Evolutionary conservation across 345 rosid genomes (phyloP), one percentile per base, ranked within the genome.

Genomic region (Turritis glabra): DNA sequence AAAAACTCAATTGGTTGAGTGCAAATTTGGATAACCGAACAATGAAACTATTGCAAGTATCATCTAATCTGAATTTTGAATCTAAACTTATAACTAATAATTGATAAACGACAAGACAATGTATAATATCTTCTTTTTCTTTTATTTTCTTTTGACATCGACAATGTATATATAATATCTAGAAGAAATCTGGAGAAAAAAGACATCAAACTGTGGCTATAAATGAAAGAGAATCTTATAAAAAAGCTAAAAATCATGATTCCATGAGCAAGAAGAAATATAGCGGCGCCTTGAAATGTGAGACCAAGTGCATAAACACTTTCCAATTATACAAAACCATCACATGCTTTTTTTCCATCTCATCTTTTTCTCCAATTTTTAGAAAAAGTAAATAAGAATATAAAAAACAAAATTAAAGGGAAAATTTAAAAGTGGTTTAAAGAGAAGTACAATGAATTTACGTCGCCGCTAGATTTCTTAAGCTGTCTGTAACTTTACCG

Each of bases 281-380:
- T 44, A 59, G 72, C 66, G 72, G 78, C 78, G 78, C 47, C 66
- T 46, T 66, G 78, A 26, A 54, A 64, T 65, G 72, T 37, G 43
- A 55, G 38, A 44, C 50, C 59, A 25, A 64, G 41, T 18, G 66
- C 43, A 7, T 7, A 17, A 57, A 37, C 59, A 65, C 72, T 65
- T 66, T 57, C 4, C 50, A 73, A 23, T 64, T 30, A 53, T 64
- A 73, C 56, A 26, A 64, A 64, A 32, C 57, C 48, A 64, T 46
- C 47, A 55, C 47, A 53, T 21, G 56, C 15, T 26, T 64, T 62
- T 51, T 29, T 19, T 11, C 40, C 41, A 25, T 41, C 12, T 71
- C 47, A 33, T 21, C 30, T 58, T 33, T 35, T 41, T 41, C 41
- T 40, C 43, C 0, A 1, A 0, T 18, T 23, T 29, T 63, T 19